Conservation (phyloP, 129 eudicot genomes). For the Calendula officinalis region DNA sequence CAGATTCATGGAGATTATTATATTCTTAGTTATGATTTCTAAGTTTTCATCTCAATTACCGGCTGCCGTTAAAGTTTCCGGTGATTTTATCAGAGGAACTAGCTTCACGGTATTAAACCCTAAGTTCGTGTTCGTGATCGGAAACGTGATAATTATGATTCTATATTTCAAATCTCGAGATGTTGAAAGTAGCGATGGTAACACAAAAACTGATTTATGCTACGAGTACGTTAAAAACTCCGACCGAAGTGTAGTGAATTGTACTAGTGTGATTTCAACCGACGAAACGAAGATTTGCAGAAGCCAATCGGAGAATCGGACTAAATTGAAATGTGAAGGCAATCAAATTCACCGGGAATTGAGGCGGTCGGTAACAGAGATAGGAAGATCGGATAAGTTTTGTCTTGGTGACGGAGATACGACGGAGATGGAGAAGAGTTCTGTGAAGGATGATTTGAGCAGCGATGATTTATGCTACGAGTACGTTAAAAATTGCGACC, state of each 20-base stretch:
- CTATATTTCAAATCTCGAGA: slow-evolving; percentile 50
- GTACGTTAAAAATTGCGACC: neutral
- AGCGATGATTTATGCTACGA: neutral
- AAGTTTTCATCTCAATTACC: slow-evolving; percentile 48
- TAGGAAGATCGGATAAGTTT: too few species aligned
- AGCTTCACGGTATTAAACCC: slow-evolving; percentile 43
- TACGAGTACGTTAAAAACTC: slow-evolving; percentile 46
- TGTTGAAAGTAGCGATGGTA: slow-evolving; percentile 2
- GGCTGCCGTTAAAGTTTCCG: slow-evolving; percentile 37
- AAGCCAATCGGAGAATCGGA: too few species aligned
- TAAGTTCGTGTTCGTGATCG: slow-evolving; percentile 60
- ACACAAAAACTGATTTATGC: slow-evolving; percentile 28
- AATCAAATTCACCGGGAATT: too few species aligned
- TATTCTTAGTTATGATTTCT: slow-evolving; percentile 46
- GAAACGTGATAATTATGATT: slow-evolving; percentile 56
- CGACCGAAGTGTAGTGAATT: slow-evolving; percentile 6
- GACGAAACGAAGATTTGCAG: too few species aligned
- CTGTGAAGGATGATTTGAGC: too few species aligned
- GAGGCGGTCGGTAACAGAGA: too few species aligned
- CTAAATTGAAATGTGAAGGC: too few species aligned
- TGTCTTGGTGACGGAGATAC: too few species aligned
- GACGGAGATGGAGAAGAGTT: too few species aligned
- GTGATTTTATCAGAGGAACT: slow-evolving; percentile 40
- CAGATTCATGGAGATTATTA: slow-evolving; percentile 45
- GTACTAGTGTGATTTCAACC: neutral